Evolutionary conservation across 192 early-diverging fungal genomes (phyloP).

Genomic region (Linnemannia zychae): DNA sequence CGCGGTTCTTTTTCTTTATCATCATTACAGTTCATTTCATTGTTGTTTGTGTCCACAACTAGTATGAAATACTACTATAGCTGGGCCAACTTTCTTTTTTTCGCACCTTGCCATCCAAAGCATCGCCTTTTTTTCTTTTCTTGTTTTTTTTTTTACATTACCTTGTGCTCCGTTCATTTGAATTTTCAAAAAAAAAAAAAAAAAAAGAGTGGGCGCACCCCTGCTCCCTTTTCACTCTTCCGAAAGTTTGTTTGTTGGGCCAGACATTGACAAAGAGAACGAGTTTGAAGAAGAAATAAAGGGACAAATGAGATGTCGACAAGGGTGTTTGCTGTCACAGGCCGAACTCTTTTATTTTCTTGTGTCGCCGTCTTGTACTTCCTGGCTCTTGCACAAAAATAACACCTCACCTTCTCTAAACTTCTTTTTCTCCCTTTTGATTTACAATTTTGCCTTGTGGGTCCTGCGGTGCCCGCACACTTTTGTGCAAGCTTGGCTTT

Average conservation of each 20-base stretch:
- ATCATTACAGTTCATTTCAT: neutral
- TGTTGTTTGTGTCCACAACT: neutral
- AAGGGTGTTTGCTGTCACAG: neutral
- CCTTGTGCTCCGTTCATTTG: neutral
- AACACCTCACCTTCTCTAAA: neutral
- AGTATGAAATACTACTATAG: too few species aligned
- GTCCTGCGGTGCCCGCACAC: too few species aligned
- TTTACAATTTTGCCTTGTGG: neutral
- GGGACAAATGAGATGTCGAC: neutral
- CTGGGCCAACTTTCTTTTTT: neutral
- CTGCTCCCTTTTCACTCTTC: neutral
- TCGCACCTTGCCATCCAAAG: neutral
- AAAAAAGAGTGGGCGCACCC: neutral
- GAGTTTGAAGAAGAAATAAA: neutral
- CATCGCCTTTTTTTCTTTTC: neutral
- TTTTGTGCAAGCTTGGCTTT: too few species aligned
- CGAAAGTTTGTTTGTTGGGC: constrained; percentile 10
- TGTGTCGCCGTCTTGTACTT: constrained; percentile 17
- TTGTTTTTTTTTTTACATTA: neutral
- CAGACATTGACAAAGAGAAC: neutral
- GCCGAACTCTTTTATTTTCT: neutral
- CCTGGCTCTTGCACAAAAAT: constrained; percentile 36
- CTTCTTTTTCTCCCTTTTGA: neutral
- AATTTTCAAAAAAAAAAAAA: neutral
- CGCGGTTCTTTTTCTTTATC: neutral